Conservation (phyloP, 345 rosid genomes). For the Eucalyptus globulus region DNA sequence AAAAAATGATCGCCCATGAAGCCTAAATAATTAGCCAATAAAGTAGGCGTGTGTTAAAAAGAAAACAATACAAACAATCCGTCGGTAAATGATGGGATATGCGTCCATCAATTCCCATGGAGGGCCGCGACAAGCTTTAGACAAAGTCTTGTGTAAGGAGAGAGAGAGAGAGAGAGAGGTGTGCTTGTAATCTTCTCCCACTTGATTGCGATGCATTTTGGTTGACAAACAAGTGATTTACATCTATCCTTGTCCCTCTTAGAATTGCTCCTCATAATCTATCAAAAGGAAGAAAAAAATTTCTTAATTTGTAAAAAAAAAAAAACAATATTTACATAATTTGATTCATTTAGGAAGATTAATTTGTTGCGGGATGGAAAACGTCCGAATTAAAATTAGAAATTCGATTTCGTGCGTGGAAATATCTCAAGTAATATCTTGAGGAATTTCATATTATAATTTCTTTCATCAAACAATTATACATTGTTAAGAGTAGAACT, state of each 20-base stretch:
- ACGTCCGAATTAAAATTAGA: not conserved
- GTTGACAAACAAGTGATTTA: not conserved
- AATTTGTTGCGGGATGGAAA: not conserved
- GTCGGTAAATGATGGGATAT: not conserved
- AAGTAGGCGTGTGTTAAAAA: not conserved
- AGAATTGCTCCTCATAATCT: not conserved
- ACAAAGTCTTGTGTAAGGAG: not conserved
- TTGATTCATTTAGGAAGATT: not conserved
- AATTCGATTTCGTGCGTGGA: not conserved
- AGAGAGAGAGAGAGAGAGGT: not conserved
- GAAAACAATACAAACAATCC: not conserved
- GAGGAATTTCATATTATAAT: not conserved
- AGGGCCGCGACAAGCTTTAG: not conserved
- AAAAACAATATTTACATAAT: not conserved
- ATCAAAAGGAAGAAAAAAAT: not conserved
- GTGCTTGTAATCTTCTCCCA: not conserved
- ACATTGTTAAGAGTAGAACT: not conserved
- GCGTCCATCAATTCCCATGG: not conserved
- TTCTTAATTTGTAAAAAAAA: not conserved
- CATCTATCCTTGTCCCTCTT: not conserved
- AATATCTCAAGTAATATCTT: not conserved
- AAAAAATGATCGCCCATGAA: rapidly evolving
- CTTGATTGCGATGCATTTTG: not conserved
- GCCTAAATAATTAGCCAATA: not conserved
- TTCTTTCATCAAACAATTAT: not conserved